Conservation (phyloP, 306 rosid species). For the Vigna hirtella region DNA sequence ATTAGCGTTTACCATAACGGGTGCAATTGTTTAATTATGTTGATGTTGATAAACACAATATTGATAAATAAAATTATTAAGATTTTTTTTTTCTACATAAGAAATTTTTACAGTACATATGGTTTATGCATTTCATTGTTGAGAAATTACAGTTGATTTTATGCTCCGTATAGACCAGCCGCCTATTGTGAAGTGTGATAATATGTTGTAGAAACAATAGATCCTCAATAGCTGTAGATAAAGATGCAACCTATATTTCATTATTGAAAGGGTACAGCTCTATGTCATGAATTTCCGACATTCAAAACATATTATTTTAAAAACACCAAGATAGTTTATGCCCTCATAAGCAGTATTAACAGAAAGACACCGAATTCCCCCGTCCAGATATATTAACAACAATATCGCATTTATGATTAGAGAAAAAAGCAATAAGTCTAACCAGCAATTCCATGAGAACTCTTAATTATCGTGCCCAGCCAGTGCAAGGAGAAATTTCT, state of each 20-base stretch:
- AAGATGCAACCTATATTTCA: neutral
- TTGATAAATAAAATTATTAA: neutral
- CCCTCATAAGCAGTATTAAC: slow-evolving; percentile 19
- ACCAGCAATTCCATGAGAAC: slow-evolving; percentile 19
- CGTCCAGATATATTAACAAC: slow-evolving; percentile 37
- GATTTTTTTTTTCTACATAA: neutral
- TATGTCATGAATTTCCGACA: slow-evolving; percentile 25
- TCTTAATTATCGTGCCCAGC: slow-evolving; percentile 66
- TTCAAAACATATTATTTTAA: slow-evolving; percentile 38
- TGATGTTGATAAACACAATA: slow-evolving; percentile 7
- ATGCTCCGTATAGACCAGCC: neutral
- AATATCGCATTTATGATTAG: neutral
- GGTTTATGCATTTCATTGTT: slow-evolving; percentile 11
- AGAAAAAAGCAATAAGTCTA: slow-evolving; percentile 6
- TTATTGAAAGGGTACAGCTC: slow-evolving; percentile 24
- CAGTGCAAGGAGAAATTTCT: slow-evolving; percentile 75
- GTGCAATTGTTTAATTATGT: slow-evolving; percentile 35
- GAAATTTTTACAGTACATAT: neutral
- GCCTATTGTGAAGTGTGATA: neutral
- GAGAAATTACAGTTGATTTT: slow-evolving; percentile 3
- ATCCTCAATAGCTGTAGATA: slow-evolving; percentile 20
- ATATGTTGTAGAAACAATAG: slow-evolving; percentile 24
- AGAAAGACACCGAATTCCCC: neutral
- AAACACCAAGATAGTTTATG: slow-evolving; percentile 1
- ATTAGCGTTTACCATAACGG: slow-evolving; percentile 20